Evolutionary conservation across 2,329 filamentous ascomycete species (phyloP), one percentile per base, ranked within the genome.

Genomic region (Microcera coccophila): DNA sequence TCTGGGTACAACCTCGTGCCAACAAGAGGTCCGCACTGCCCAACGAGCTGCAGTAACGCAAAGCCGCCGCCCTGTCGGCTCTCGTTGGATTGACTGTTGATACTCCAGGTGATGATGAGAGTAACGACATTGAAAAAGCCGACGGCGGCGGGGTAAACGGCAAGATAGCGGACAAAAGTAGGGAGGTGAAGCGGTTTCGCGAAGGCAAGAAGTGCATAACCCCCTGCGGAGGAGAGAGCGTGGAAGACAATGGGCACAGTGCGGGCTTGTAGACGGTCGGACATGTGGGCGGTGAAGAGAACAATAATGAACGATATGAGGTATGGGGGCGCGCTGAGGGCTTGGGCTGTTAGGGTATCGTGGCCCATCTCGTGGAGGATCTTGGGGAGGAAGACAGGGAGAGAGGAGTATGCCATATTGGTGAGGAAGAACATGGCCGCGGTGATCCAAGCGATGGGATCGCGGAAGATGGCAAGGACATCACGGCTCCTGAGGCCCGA

Each of bases 51-150:
- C 59, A 96, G 64, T 22, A 95, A 73, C 1, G 85, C 87, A 57
- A 95, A 87, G 2, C 85, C 87, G 2, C 81, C 81, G 0, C 87
- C 87, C 52, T 86, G 85, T 5, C 81, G 78, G 39, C 78, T 79
- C 48, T 83, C 79, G 11, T 73, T 81, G 40, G 76, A 69, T 60
- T 93, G 87, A 63, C 95, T 95, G 61, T 95, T 94, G 59, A 95
- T 79, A 26, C 79, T 87, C 90, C 90, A 95, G 2, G 87, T 85
- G 43, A 95, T 86, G 53, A 90, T 84, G 22, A 95, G 75, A 0
- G 88, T 89, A 44, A 95, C 85, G 16, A 88, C 85, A 46, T 79
- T 82, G 71, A 95, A 91, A 66, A 95, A 93, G 4, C 90, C 90
- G 1, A 81, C 71, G 2, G 83, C 78, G 2, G 90, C 88, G 0